Evolutionary conservation across 768 basidiomycete species (phyloP).

Genomic region (Leccinellum rugosiceps): DNA sequence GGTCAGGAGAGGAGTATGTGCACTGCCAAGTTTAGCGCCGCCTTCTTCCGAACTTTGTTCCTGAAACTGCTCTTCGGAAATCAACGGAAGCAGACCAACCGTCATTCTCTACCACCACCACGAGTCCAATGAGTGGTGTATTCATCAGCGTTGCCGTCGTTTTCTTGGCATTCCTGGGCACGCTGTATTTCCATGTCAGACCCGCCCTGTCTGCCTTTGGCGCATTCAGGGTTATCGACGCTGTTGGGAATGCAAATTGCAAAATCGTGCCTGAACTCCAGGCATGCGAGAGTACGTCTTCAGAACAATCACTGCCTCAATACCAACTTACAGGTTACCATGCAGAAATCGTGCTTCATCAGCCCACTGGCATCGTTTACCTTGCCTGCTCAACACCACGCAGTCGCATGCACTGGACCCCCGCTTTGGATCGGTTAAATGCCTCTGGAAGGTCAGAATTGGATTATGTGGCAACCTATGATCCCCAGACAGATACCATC

Average conservation of each 20-base stretch:
- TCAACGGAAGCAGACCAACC: neutral
- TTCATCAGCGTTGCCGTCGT: conserved; percentile 18
- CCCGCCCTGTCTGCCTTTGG: conserved; percentile 44
- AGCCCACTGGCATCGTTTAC: conserved; percentile 54
- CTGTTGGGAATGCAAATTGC: conserved; percentile 50
- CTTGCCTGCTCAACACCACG: conserved; percentile 58
- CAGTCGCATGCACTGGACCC: conserved; percentile 52
- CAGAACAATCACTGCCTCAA: neutral
- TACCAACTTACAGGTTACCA: conserved; percentile 10
- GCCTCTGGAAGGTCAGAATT: conserved; percentile 36
- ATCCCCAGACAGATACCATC: conserved; percentile 43
- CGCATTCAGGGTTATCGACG: conserved; percentile 40
- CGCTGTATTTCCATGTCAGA: conserved; percentile 47
- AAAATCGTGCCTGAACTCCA: conserved; percentile 48
- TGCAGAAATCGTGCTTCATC: conserved; percentile 58
- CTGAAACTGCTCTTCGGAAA: neutral
- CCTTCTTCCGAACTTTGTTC: neutral
- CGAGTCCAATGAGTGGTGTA: neutral
- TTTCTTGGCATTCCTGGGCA: conserved; percentile 40
- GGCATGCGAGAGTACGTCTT: conserved; percentile 62
- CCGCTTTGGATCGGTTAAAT: conserved; percentile 36
- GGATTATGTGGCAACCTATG: conserved; percentile 62
- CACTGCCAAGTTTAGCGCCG: too few species aligned
- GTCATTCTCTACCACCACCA: neutral
- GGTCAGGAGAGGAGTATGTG: too few species aligned